phyloP scores from a whole-genome alignment of 2,329 filamentous ascomycete genomes.

The Chaetomiaceae sp. region DNA sequence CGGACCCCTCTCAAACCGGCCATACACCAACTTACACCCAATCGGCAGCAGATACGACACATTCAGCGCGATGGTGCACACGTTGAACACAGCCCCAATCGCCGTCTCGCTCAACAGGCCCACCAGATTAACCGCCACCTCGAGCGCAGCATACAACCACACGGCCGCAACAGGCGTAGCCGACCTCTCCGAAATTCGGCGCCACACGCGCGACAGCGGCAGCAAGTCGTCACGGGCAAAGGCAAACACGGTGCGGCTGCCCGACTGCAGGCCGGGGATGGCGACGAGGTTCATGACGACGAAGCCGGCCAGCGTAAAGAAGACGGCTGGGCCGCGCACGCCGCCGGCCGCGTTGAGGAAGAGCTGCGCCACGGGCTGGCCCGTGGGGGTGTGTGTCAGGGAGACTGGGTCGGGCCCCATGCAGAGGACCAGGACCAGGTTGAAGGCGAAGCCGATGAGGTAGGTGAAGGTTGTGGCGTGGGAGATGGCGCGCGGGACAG shows the following conservation, averaged over 20 bases:
- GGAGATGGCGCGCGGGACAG: conserved; percentile 46
- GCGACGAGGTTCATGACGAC: conserved; percentile 52
- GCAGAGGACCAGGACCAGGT: conserved; percentile 51
- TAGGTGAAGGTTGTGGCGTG: conserved; percentile 51
- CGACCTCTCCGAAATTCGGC: conserved; percentile 41
- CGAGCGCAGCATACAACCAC: conserved; percentile 48
- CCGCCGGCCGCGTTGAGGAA: conserved; percentile 52
- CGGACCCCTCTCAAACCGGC: conserved; percentile 44
- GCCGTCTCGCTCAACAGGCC: conserved; percentile 48
- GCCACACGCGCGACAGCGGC: conserved; percentile 42
- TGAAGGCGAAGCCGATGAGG: conserved; percentile 48
- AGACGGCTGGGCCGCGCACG: conserved; percentile 47
- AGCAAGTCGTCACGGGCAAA: conserved; percentile 47
- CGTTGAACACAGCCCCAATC: conserved; percentile 47
- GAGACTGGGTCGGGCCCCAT: conserved; percentile 41
- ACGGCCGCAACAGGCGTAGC: conserved; percentile 48
- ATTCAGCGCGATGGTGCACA: conserved; percentile 49
- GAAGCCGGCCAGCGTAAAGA: conserved; percentile 50
- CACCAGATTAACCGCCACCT: conserved; percentile 50
- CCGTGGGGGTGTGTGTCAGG: conserved; percentile 40
- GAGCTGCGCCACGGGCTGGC: conserved; percentile 50
- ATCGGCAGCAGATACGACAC: conserved; percentile 50
- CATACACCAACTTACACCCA: conserved; percentile 43
- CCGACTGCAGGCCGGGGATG: conserved; percentile 49
- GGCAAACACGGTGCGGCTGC: conserved; percentile 47